Conservation (phyloP, 2,329 filamentous ascomycete species). For the Hansfordia pulvinata region DNA sequence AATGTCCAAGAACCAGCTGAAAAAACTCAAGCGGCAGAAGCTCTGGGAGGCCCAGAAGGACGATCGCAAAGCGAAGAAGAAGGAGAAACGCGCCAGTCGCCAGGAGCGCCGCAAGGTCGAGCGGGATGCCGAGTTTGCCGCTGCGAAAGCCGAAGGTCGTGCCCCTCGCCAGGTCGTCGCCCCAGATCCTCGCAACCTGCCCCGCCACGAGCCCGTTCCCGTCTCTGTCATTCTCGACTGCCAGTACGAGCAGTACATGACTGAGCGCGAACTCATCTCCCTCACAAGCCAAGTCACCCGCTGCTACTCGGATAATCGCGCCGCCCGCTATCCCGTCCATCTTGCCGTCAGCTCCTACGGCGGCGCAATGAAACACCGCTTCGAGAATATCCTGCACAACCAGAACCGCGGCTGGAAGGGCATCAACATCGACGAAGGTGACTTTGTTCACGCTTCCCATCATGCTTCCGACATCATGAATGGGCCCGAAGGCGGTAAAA, state of each 20-base stretch:
- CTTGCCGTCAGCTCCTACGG: conserved; percentile 68
- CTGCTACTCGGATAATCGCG: conserved; percentile 78
- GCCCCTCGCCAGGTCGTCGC: conserved; percentile 18
- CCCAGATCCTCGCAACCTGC: too few species aligned
- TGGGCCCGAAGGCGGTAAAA: conserved; percentile 34
- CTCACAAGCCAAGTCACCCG: conserved; percentile 74
- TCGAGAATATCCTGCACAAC: conserved; percentile 59
- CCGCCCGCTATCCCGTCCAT: conserved; percentile 53
- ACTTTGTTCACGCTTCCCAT: conserved; percentile 58
- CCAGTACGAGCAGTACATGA: conserved; percentile 84
- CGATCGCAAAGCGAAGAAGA: conserved; percentile 37
- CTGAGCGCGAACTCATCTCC: conserved; percentile 71
- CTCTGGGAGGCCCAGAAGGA: conserved; percentile 64
- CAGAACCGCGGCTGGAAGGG: conserved; percentile 71
- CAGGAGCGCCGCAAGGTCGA: conserved; percentile 34
- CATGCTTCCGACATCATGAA: conserved; percentile 57
- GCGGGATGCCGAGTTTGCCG: conserved; percentile 33
- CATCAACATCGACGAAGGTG: conserved; percentile 56
- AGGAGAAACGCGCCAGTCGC: conserved; percentile 37
- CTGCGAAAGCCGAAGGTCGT: conserved; percentile 24
- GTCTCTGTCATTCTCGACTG: conserved; percentile 81
- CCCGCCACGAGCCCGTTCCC: too few species aligned
- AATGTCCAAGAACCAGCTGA: conserved; percentile 77
- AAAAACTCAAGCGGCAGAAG: conserved; percentile 59
- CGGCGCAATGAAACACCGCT: conserved; percentile 61